Conservation (phyloP, 2,329 filamentous ascomycete genomes). For the Endoconidiophora laricicola region DNA sequence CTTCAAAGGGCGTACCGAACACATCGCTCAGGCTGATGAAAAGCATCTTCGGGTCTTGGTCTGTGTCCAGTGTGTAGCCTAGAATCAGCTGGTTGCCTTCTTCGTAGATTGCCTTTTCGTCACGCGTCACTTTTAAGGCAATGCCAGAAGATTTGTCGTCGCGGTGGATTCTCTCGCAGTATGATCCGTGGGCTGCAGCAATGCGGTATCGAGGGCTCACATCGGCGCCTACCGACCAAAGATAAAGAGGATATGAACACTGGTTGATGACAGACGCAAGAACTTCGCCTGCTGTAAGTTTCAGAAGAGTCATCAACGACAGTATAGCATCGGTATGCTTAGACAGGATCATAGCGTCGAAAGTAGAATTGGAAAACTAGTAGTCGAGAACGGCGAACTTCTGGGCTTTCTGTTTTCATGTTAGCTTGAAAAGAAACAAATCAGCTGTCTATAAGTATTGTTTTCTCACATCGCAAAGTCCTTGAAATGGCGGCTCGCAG, state of each 20-base stretch:
- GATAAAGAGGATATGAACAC: constrained; percentile 21
- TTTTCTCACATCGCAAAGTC: too few relatives aligned
- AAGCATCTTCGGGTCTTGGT: constrained; percentile 14
- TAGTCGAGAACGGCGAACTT: too few relatives aligned
- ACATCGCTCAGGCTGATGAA: constrained; percentile 26
- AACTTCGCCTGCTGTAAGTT: background rate
- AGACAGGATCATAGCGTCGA: too few relatives aligned
- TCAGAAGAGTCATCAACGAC: too few relatives aligned
- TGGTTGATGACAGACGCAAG: constrained; percentile 23
- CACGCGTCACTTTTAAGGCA: constrained; percentile 23
- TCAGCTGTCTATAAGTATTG: too few relatives aligned
- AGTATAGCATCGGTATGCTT: too few relatives aligned
- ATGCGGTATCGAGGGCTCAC: constrained; percentile 18
- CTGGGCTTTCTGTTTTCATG: too few relatives aligned
- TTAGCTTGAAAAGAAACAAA: too few relatives aligned
- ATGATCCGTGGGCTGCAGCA: constrained; percentile 17
- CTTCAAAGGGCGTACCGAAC: constrained; percentile 24
- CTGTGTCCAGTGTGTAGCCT: constrained; percentile 23
- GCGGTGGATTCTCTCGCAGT: constrained; percentile 20
- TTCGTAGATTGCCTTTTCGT: constrained; percentile 22
- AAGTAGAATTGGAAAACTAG: too few relatives aligned
- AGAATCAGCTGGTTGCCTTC: constrained; percentile 24
- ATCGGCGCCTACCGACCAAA: constrained; percentile 24
- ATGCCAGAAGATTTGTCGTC: constrained; percentile 24
- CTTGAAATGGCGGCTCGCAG: too few relatives aligned